Conservation (phyloP, 768 basidiomycete species). For the Gautieria morchelliformis region DNA sequence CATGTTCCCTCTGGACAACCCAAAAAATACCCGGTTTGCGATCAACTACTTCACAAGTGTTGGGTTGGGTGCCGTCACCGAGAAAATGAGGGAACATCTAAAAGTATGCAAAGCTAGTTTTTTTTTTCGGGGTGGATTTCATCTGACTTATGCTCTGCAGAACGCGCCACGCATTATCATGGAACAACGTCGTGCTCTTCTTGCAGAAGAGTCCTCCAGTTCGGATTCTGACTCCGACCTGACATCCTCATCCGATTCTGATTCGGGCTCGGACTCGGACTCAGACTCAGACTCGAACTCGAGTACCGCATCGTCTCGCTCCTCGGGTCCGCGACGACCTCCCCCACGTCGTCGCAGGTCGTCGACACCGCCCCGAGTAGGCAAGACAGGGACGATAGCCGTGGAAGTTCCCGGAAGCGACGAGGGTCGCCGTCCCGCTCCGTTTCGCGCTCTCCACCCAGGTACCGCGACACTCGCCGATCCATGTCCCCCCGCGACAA, state of each 20-base stretch:
- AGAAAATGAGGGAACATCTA: constrained; percentile 94
- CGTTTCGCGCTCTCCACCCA: neutral
- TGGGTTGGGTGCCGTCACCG: constrained; percentile 81
- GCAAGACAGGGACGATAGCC: neutral
- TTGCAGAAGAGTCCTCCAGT: constrained; percentile 53
- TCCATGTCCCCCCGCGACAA: neutral
- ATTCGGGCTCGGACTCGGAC: constrained; percentile 30
- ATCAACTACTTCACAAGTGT: constrained; percentile 99
- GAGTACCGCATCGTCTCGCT: constrained; percentile 19
- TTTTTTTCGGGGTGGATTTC: neutral
- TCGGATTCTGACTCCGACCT: constrained; percentile 34
- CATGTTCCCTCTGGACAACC: constrained; percentile 95
- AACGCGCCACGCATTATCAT: constrained; percentile 89
- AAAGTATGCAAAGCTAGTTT: constrained; percentile 44
- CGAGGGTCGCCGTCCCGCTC: neutral
- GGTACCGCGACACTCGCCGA: neutral
- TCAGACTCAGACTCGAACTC: constrained; percentile 23
- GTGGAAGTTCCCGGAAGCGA: neutral
- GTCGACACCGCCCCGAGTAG: neutral
- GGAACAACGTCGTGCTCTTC: constrained; percentile 85
- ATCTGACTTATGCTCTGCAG: constrained; percentile 28
- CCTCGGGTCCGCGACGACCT: neutral
- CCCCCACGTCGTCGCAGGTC: neutral
- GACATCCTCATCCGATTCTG: constrained; percentile 23
- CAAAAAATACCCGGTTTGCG: constrained; percentile 91